Evolutionary conservation across 345 rosid genomes (phyloP).

Genomic region (Angophora floribunda): DNA sequence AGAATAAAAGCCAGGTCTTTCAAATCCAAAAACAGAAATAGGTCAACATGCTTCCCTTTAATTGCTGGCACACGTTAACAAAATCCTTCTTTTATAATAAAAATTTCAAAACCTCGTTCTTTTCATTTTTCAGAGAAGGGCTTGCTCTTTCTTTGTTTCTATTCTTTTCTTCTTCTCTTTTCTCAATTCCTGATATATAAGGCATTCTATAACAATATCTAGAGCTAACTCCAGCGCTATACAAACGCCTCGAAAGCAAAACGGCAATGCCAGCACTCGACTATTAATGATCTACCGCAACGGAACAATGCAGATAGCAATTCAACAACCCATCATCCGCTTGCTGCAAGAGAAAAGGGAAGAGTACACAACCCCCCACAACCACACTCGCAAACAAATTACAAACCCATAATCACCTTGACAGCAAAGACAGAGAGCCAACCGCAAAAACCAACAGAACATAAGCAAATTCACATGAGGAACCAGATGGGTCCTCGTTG

Average conservation of each 20-base stretch:
- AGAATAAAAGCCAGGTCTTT: not conserved
- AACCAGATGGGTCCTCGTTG: not conserved
- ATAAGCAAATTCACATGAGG: not conserved
- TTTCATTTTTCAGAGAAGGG: not conserved
- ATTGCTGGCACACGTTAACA: not conserved
- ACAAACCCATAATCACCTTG: not conserved
- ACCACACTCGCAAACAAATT: not conserved
- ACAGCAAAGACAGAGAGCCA: not conserved
- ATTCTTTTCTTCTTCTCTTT: not conserved
- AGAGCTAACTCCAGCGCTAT: not conserved
- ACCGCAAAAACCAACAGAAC: not conserved
- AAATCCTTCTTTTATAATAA: not conserved
- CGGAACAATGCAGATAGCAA: not conserved
- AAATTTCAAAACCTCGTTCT: not conserved
- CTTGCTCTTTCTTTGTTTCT: not conserved
- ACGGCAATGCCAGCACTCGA: not conserved
- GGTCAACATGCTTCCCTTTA: not conserved
- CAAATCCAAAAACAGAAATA: not conserved
- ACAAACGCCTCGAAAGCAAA: not conserved
- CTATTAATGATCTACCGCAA: not conserved
- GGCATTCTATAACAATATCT: not conserved
- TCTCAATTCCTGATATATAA: not conserved
- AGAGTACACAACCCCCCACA: not conserved
- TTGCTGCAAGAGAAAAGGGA: not conserved
- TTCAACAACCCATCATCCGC: not conserved